Conservation (phyloP, 805 yeast genomes). For the Kurtzmaniella fragi region DNA sequence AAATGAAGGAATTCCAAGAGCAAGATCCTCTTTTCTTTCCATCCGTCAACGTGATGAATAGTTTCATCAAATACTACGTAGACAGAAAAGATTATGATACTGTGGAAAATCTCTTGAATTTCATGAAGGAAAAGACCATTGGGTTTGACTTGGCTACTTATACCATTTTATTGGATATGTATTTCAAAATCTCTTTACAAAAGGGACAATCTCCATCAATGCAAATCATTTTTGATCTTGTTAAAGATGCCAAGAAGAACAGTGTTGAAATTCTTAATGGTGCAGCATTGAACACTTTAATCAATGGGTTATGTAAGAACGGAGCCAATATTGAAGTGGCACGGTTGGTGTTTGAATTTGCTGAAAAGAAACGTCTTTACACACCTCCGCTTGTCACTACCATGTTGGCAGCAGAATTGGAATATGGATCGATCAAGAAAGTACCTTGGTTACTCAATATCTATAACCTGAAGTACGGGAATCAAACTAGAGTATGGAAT, state of each 20-base stretch:
- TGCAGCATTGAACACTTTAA: conserved; percentile 46
- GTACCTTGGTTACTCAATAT: conserved; percentile 30
- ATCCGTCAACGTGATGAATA: conserved; percentile 47
- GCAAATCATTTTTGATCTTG: conserved; percentile 34
- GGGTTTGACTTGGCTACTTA: conserved; percentile 60
- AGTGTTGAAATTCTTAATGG: conserved; percentile 30
- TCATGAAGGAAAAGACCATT: conserved; percentile 38
- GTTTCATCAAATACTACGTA: conserved; percentile 40
- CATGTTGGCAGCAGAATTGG: conserved; percentile 44
- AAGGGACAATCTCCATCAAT: conserved; percentile 41
- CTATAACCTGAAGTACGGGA: conserved; percentile 27
- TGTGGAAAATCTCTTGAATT: conserved; percentile 39
- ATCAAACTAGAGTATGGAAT: conserved; percentile 38
- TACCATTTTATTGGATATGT: conserved; percentile 52
- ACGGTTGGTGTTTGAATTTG: conserved; percentile 39
- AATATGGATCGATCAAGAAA: conserved; percentile 27
- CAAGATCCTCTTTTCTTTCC: conserved; percentile 36
- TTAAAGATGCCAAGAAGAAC: conserved; percentile 23
- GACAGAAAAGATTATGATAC: conserved; percentile 41
- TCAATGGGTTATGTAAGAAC: conserved; percentile 48
- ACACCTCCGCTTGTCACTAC: conserved; percentile 39
- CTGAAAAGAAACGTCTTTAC: conserved; percentile 27
- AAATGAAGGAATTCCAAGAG: conserved; percentile 31
- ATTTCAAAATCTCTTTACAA: conserved; percentile 42
- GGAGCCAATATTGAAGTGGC: conserved; percentile 49